Base-by-base conservation (phyloP, 1,284 basidiomycete genomes). In the Boletus mariae region DNA sequence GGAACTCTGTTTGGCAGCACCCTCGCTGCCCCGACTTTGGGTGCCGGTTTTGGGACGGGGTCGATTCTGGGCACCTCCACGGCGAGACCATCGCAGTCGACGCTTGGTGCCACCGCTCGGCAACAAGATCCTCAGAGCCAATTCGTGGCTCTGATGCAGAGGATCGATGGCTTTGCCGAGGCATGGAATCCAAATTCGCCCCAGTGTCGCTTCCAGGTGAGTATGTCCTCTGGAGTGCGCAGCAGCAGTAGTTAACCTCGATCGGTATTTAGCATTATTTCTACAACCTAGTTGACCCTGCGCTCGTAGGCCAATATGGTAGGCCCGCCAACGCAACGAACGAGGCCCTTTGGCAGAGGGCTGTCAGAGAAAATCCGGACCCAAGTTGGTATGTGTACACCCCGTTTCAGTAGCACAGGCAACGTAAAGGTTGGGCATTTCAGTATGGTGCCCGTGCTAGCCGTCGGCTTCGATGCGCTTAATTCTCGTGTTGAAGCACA, bases 251-350 rank as follows among this genome's bases (percentile, higher is more conserved):
- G 32, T 45, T 64, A 31, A 62, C 25, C 12, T n/a, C 5, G 10
- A 42, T 28, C 8, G 20, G 31, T 37, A 44, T 26, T 15, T 56
- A 91, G 87, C 81, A 92, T 67, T 85, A 83, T 61, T 94, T 92
- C 66, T 94, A 94, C 69, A 94, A 94, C 62, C 75, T 92, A 4
- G 92, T 94, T 6, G 87, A 91, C 58, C 87, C 90, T 0, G 75
- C 75, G 3, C 80, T 87, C 60, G 80, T 89, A 2, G 75, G 75
- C 28, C 64, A 84, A 52, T 94, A 92, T 61, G 86, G 83, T 5
- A 81, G 90, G 29, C 92, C 92, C 7, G 66, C 75, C 5, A 90
- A 87, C 59, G 87, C 86, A 2, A 80, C 77, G 6, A 88, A 91
- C 56, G 90, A 93, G 40, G 77, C 77, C 6, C 66, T 87, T 49